These are phyloP conservation scores for Colletotrichum shisoi DNA, from an alignment of 2,329 filamentous ascomycete species.

Conservation along the genomic window DNA sequence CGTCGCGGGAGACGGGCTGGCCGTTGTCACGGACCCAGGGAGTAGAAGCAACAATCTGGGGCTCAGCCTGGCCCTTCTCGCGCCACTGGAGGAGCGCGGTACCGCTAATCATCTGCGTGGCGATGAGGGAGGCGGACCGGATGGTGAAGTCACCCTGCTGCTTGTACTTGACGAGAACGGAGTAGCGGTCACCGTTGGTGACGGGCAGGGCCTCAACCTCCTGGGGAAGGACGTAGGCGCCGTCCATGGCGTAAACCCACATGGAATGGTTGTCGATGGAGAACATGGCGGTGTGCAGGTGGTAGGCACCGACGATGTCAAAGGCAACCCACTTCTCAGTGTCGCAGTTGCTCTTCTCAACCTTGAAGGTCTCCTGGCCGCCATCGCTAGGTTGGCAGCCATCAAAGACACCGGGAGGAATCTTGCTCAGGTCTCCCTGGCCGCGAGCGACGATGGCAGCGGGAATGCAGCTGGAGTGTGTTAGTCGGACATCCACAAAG, in stretches of 20 bases:
- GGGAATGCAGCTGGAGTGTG: slow-evolving; percentile 48
- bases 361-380: slow-evolving; percentile 52
- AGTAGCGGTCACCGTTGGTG: slow-evolving; percentile 63
- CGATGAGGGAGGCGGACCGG: slow-evolving; percentile 58
- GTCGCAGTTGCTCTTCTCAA: slow-evolving; percentile 46
- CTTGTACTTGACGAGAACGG: slow-evolving; percentile 58
- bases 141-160: slow-evolving; percentile 62
- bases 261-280: slow-evolving; percentile 63
- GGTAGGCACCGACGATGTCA: slow-evolving; percentile 62
- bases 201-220: slow-evolving; percentile 47
- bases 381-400: slow-evolving; percentile 59
- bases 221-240: slow-evolving; percentile 61
- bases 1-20: slow-evolving; percentile 49
- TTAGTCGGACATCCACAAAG: neutral
- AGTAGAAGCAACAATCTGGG: slow-evolving; percentile 43
- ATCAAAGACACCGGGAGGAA: slow-evolving; percentile 56
- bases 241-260: slow-evolving; percentile 64
- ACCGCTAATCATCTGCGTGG: slow-evolving; percentile 64
- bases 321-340: slow-evolving; percentile 61
- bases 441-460: slow-evolving; percentile 52
- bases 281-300: slow-evolving; percentile 55
- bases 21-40: slow-evolving; percentile 62
- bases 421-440: slow-evolving; percentile 46
- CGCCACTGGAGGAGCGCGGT: slow-evolving; percentile 57
- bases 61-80: slow-evolving; percentile 39